phyloP scores from a whole-genome alignment of 1,284 basidiomycete species.

The Apiotrichum domesticum region DNA sequence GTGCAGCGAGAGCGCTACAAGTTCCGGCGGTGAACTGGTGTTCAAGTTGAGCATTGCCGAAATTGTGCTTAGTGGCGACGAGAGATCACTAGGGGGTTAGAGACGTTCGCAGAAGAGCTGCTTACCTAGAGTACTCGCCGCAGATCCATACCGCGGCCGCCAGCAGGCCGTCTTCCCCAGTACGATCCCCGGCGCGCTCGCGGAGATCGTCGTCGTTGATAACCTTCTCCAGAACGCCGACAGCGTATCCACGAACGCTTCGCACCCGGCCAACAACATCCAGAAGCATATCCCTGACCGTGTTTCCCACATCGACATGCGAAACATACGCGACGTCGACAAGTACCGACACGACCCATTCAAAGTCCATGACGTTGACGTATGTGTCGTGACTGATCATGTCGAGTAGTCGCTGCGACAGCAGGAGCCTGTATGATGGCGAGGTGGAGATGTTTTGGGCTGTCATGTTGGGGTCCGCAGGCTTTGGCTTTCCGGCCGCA shows the following conservation, averaged over 20 bases:
- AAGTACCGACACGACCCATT: slow-evolving; percentile 93
- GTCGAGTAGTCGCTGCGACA: slow-evolving; percentile 71
- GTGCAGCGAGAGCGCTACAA: slow-evolving; percentile 71
- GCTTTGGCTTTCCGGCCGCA: slow-evolving; percentile 18
- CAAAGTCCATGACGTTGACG: slow-evolving; percentile 81
- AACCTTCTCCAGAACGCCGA: slow-evolving; percentile 71
- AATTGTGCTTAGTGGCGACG: slow-evolving; percentile 46
- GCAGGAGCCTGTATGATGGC: slow-evolving; percentile 69
- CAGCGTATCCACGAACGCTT: slow-evolving; percentile 68
- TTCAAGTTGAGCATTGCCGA: slow-evolving; percentile 55
- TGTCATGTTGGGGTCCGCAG: slow-evolving; percentile 25
- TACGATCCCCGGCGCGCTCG: slow-evolving; percentile 50
- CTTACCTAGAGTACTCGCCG: slow-evolving; percentile 68
- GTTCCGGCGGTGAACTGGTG: slow-evolving; percentile 57
- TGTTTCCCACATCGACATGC: slow-evolving; percentile 64
- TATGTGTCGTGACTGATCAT: slow-evolving; percentile 80
- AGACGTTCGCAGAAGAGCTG: too few relatives aligned
- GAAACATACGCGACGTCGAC: slow-evolving; percentile 82
- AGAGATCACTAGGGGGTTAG: slow-evolving; percentile 17
- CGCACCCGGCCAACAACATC: slow-evolving; percentile 80
- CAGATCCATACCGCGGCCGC: slow-evolving; percentile 93
- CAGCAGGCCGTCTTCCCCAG: slow-evolving; percentile 68
- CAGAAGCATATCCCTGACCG: slow-evolving; percentile 74
- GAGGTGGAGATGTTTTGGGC: slow-evolving; percentile 51
- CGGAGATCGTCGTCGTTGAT: slow-evolving; percentile 70